Conservation (phyloP, 176 grass and related monocot species). For the Bothriochloa decipiens region DNA sequence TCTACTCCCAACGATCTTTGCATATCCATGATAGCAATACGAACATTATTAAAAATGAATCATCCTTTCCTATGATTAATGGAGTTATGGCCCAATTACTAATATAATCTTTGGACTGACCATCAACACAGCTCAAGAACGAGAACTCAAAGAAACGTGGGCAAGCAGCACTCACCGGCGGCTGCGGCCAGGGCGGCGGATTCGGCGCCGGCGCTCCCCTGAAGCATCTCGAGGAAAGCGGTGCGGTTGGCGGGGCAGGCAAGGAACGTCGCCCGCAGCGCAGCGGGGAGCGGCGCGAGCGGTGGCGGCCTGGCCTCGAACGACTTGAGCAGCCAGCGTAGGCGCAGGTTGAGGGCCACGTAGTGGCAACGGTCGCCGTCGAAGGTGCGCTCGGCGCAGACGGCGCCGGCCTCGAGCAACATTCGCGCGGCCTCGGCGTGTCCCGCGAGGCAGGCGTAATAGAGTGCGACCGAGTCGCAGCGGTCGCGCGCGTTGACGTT, state of each 20-base stretch:
- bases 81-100: not conserved
- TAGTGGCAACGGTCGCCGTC: slow-evolving; percentile 97
- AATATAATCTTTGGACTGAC: not conserved
- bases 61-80: not conserved
- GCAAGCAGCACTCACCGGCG: slow-evolving; percentile 33
- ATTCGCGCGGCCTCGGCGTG: slow-evolving; percentile 82
- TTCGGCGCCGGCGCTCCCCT: slow-evolving; percentile 45
- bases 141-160: not conserved
- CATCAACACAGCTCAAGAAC: not conserved
- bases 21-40: not conserved
- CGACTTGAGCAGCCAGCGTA: slow-evolving; percentile 72
- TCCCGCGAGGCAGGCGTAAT: slow-evolving; percentile 90
- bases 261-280: slow-evolving; percentile 73
- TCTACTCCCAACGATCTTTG: not conserved
- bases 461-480: slow-evolving; percentile 90
- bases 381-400: slow-evolving; percentile 93
- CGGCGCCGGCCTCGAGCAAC: slow-evolving; percentile 90
- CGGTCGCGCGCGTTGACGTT: slow-evolving; percentile 90
- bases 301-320: slow-evolving; percentile 89
- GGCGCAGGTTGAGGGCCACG: slow-evolving; percentile 80
- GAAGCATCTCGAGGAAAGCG: slow-evolving; percentile 70
- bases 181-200: slow-evolving; percentile 41
- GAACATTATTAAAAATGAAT: not conserved
- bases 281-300: slow-evolving; percentile 64
- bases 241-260: slow-evolving; percentile 64